phyloP scores from a whole-genome alignment of 2,329 filamentous ascomycete genomes.

The Zymoseptoria ardabiliae region DNA sequence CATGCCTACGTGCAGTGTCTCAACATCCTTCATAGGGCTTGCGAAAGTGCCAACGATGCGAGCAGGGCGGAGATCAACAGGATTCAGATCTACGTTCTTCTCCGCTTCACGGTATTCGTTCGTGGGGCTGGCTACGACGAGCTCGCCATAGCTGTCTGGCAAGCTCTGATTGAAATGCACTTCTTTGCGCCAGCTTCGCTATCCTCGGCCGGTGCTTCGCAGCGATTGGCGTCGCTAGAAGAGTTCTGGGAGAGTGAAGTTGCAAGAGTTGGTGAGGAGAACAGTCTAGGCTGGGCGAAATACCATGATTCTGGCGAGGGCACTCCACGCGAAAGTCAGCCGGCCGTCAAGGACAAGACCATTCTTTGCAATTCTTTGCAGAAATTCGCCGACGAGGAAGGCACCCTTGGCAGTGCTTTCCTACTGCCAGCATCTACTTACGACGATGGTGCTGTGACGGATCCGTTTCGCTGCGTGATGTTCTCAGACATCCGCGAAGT shows the following conservation, averaged over 20 bases:
- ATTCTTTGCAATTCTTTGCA: background rate
- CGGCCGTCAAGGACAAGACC: slow-evolving; percentile 29
- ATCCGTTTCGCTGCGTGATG: slow-evolving; percentile 75
- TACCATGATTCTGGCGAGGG: slow-evolving; percentile 30
- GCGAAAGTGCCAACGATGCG: background rate
- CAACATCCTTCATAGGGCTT: slow-evolving; percentile 4
- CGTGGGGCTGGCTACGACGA: slow-evolving; percentile 73
- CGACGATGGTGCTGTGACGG: slow-evolving; percentile 55
- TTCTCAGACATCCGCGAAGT: slow-evolving; percentile 66
- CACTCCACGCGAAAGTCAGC: slow-evolving; percentile 14
- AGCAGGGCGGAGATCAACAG: slow-evolving; percentile 23
- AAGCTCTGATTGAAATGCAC: slow-evolving; percentile 67
- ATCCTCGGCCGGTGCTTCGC: slow-evolving; percentile 3
- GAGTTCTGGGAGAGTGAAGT: slow-evolving; percentile 85
- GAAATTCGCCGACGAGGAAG: slow-evolving; percentile 48
- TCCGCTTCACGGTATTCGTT: slow-evolving; percentile 67
- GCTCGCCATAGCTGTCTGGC: slow-evolving; percentile 72
- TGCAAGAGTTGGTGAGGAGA: slow-evolving; percentile 66
- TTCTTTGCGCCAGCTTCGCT: slow-evolving; percentile 48
- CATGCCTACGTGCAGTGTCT: slow-evolving; percentile 54
- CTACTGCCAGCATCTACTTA: slow-evolving; percentile 57
- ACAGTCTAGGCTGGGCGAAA: slow-evolving; percentile 63
- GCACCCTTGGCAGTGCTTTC: slow-evolving; percentile 26
- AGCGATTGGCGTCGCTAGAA: slow-evolving; percentile 43
- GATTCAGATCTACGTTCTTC: slow-evolving; percentile 61